phyloP scores from a whole-genome alignment of 345 rosid genomes.

The Syzygium aromaticum region DNA sequence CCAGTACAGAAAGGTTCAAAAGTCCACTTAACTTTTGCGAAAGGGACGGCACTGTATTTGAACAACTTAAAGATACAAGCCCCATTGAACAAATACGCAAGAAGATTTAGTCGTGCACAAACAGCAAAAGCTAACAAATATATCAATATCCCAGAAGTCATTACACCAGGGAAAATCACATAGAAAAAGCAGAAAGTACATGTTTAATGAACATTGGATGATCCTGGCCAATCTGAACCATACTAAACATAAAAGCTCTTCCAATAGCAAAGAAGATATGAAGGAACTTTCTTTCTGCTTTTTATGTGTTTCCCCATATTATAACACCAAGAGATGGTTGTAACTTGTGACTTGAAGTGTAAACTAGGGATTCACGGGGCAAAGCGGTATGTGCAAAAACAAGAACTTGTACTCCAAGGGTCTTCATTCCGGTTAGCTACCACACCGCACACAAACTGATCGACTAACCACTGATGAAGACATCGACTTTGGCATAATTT shows the following conservation, averaged over 20 bases:
- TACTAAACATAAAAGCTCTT: background rate
- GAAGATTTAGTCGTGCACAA: background rate
- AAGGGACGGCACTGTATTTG: too few species aligned
- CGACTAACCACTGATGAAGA: background rate
- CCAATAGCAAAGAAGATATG: background rate
- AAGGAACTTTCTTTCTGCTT: background rate
- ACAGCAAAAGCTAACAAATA: background rate
- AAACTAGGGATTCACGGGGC: background rate
- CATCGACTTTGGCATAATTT: background rate
- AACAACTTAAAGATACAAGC: too few species aligned
- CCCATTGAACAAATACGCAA: background rate
- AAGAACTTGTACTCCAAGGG: background rate
- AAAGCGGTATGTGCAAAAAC: background rate
- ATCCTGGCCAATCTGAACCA: background rate
- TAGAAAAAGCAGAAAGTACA: background rate
- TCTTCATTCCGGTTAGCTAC: background rate
- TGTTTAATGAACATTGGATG: background rate
- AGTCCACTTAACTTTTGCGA: background rate
- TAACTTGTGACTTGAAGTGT: background rate
- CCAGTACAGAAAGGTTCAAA: background rate
- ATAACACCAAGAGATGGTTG: background rate
- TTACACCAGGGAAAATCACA: background rate
- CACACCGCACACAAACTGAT: background rate
- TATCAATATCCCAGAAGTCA: background rate
- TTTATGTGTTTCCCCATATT: background rate